Evolutionary conservation across 2,329 filamentous ascomycete species (phyloP), one percentile per base, ranked within the genome.

Genomic region (Aspergillus sp.): DNA sequence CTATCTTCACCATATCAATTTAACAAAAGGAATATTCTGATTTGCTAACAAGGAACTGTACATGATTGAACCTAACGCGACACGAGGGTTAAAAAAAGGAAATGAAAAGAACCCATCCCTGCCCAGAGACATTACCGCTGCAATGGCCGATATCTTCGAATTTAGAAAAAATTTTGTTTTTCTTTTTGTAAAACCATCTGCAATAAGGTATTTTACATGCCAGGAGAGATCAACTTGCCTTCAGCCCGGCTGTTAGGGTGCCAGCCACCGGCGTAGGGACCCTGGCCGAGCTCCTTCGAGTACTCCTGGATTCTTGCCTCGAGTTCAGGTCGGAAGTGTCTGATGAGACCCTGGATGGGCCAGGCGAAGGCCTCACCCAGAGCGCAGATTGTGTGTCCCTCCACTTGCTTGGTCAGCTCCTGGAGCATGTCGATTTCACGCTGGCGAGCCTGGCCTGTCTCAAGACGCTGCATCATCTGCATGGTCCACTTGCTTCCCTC

Each of bases 351-450:
- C 74, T 98, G 93, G 55, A 98, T 86, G 52, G 93, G 93, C 93
- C 93, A 98, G 52, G 93, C 90, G 59, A 98, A 98, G 50, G 93
- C 93, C 76, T 98, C 93, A 46, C 93, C 93, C 52, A 98, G 76
- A 71, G 91, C 93, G 72, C 93, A 98, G 62, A 98, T 98, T 38
- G 93, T 97, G 77, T 98, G 93, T 8, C 93, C 93, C 75, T 98
- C 93, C 49, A 98, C 93, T 74, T 98, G 93, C 80, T 98, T 98
- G 51, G 93, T 98, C 58, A 98, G 75, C 77, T 98, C 93, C 75
- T 96, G 93, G 56, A 98, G 81, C 93, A 98, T 98, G 69, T 98
- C 93, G 67, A 98, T 98, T 74, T 98, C 93, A 49, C 93, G 81
- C 69, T 85, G 83, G 50, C 88, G 83, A 48, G 88, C 93, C 70